phyloP scores from a whole-genome alignment of 2,329 filamentous ascomycete genomes.

The Trichoderma sp. region DNA sequence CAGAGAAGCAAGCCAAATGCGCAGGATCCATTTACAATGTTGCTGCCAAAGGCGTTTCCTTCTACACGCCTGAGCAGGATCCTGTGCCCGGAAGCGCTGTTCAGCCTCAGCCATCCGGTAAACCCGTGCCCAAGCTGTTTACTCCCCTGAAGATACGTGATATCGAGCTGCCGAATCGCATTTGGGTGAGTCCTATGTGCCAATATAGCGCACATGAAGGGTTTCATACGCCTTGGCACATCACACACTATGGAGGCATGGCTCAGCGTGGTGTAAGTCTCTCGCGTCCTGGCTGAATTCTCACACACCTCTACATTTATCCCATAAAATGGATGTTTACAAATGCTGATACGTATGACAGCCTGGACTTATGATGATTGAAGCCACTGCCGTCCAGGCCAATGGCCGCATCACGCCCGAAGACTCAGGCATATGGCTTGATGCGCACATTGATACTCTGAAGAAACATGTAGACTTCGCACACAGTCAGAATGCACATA shows the following conservation, averaged over 20 bases:
- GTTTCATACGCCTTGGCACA: conserved; percentile 68
- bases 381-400: conserved; percentile 66
- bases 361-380: conserved; percentile 63
- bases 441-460: conserved; percentile 65
- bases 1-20: conserved; percentile 13
- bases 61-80: conserved; percentile 49
- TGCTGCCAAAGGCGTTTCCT: conserved; percentile 40
- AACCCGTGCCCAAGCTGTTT: conserved; percentile 46
- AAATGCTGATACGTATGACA: not conserved
- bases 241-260: conserved; percentile 73
- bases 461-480: conserved; percentile 63
- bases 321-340: not conserved
- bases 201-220: conserved; percentile 50
- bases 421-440: conserved; percentile 69
- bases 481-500: conserved; percentile 59
- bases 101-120: not conserved
- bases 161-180: conserved; percentile 47
- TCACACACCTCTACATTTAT: not conserved
- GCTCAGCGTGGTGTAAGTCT: conserved; percentile 56
- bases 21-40: conserved; percentile 30
- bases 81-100: conserved; percentile 44
- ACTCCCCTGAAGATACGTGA: conserved; percentile 49
- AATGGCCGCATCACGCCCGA: conserved; percentile 74
- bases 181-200: conserved; percentile 49
- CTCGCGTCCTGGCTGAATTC: not conserved